phyloP scores from a whole-genome alignment of 495 filamentous ascomycete species.

The Chaetomidium leptoderma region DNA sequence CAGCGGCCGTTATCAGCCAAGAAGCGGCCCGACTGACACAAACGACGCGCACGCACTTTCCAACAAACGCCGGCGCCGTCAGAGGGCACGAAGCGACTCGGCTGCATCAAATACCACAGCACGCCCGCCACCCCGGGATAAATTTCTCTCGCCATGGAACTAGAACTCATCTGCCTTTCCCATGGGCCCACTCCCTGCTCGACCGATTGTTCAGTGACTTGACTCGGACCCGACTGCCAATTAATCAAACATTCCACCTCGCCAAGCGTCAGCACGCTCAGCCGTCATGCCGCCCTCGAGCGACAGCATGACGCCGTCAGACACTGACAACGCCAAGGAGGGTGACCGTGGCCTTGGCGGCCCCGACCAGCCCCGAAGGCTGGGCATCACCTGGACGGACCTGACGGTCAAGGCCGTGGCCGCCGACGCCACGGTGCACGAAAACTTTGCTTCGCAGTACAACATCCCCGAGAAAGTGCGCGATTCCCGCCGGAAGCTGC shows the following conservation, averaged over 20 bases:
- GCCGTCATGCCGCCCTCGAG: slow-evolving; percentile 30
- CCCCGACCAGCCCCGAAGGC: slow-evolving; percentile 47
- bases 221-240: too few species aligned
- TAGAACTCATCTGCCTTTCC: too few species aligned
- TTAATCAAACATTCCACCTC: too few species aligned
- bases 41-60: background rate
- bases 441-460: slow-evolving; percentile 53
- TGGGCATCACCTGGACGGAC: slow-evolving; percentile 57
- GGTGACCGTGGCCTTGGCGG: slow-evolving; percentile 36
- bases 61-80: too few species aligned
- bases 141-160: too few species aligned
- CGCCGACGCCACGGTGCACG: slow-evolving; percentile 40
- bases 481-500: slow-evolving; percentile 44
- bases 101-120: too few species aligned
- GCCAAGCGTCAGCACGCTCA: background rate
- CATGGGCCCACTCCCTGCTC: too few species aligned
- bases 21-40: background rate
- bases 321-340: slow-evolving; percentile 33
- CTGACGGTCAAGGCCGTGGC: slow-evolving; percentile 54
- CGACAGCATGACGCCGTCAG: slow-evolving; percentile 4
- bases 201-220: too few species aligned
- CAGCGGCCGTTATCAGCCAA: background rate
- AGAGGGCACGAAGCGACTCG: too few species aligned
- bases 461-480: slow-evolving; percentile 45
- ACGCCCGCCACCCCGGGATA: background rate